Percentiles rank a stretch among this genome's conserved stretches.
These are phyloP conservation scores for Colletotrichum nymphaeae DNA, from an alignment of 2,329 filamentous ascomycete species.

Conservation along the genomic window DNA sequence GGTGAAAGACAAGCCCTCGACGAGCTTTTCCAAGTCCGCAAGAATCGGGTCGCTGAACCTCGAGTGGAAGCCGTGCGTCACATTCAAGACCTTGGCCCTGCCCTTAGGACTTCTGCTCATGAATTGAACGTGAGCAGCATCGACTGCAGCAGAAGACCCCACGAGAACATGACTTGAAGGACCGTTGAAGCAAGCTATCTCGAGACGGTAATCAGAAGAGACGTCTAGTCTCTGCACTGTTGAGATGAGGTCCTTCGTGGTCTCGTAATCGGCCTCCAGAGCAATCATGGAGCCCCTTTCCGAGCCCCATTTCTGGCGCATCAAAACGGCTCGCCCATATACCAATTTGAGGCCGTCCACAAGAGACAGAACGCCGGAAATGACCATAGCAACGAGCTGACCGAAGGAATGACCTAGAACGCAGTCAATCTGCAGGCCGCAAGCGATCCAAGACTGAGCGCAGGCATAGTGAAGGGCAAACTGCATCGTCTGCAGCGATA, in stretches of 20 bases:
- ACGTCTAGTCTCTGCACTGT: too few species aligned
- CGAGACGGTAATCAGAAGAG: neutral
- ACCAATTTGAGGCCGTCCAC: neutral
- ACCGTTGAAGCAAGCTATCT: neutral
- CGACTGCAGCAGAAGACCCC: neutral
- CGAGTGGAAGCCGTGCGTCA: neutral
- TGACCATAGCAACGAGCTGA: neutral
- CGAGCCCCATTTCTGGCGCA: neutral
- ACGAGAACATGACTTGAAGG: neutral
- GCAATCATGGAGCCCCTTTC: neutral
- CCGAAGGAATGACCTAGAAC: neutral
- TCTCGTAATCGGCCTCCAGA: too few species aligned
- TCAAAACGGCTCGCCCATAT: neutral
- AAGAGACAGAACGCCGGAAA: neutral
- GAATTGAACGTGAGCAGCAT: neutral
- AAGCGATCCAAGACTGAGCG: neutral
- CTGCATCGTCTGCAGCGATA: neutral
- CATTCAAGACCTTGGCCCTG: neutral
- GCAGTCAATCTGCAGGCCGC: neutral
- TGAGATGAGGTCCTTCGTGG: too few species aligned
- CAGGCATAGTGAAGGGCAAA: neutral
- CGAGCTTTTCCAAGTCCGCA: neutral
- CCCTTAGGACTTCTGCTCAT: neutral
- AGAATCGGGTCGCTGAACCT: neutral
- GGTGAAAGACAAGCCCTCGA: neutral